Evolutionary conservation across 805 yeast species (phyloP), one percentile per base, ranked within the genome.

Genomic region (Zygosaccharomyces rouxii): DNA sequence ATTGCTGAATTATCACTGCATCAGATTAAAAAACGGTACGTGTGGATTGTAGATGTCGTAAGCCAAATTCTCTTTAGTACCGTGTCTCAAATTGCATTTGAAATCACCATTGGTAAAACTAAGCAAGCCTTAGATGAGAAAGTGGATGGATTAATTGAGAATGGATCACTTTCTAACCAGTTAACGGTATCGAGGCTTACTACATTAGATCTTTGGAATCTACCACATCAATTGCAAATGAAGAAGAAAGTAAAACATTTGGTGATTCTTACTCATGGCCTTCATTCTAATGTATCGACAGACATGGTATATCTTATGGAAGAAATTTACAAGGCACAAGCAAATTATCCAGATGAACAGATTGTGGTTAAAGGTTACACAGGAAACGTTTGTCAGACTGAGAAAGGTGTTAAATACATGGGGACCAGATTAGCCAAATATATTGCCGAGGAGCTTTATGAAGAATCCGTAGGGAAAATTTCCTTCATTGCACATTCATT

Each of bases 401-500:
- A 86, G 60, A 70, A 86, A 40, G 95, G 95, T 0, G 76, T 86
- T 18, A 82, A 80, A 62, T 86, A 80, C 59, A 64, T 86, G 50
- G 95, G 95, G 0, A 77, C 81, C 51, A 71, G 84, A 38, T 71
- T 84, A 21, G 94, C 87, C 0, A 88, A 85, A 55, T 83, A 72
- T 58, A 71, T 86, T 25, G 71, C 83, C 0, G 66, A 78, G 18
- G 69, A 74, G 16, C 58, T 74, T 1, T 73, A 75, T 29, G 69
- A 72, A 46, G 76, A 73, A 3, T 56, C 69, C 1, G 73, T 82
- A 0, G 49, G 51, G 0, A 79, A 77, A 52, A 79, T 86, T 6
- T 86, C 95, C 1, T 86, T 86, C 57, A 71, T 86, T 38, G 89
- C 86, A 0, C 95, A 86, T 63, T 86, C 94, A 0, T 64, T 86